phyloP scores from a whole-genome alignment of 2,329 filamentous ascomycete genomes.

The Pseudocercospora vitis region DNA sequence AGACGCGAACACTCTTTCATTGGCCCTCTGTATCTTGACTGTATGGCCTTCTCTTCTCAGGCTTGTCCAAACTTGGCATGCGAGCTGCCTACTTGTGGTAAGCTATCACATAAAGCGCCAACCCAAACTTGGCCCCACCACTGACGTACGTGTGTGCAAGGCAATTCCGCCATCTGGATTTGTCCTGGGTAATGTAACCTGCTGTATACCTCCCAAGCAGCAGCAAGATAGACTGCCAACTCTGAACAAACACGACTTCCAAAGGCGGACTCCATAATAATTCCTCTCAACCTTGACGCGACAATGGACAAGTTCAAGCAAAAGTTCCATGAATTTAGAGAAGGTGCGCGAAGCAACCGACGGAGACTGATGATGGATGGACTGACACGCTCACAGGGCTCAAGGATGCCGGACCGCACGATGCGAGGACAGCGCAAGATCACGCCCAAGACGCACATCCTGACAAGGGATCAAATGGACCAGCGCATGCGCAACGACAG shows the following conservation, averaged over 20 bases:
- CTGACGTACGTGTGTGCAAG: not conserved
- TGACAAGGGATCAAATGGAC: not conserved
- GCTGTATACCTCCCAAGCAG: not conserved
- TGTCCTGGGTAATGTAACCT: not conserved
- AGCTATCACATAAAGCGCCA: not conserved
- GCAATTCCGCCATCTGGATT: not conserved
- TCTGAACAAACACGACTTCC: too few relatives aligned
- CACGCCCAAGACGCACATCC: slow-evolving; percentile 9
- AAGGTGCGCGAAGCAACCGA: not conserved
- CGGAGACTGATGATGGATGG: not conserved
- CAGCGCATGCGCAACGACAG: not conserved
- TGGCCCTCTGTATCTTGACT: too few relatives aligned
- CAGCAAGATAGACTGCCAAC: too few relatives aligned
- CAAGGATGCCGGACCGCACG: slow-evolving; percentile 5
- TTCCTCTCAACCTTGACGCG: not conserved
- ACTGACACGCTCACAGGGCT: slow-evolving; percentile 3
- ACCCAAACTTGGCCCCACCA: not conserved
- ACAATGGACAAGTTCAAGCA: slow-evolving; percentile 6
- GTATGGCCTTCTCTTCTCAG: too few relatives aligned
- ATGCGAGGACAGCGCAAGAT: slow-evolving; percentile 6
- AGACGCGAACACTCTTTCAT: too few relatives aligned
- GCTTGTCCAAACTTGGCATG: too few relatives aligned
- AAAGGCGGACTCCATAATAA: too few relatives aligned
- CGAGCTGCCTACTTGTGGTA: not conserved
- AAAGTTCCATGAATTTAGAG: slow-evolving; percentile 5